phyloP scores from a whole-genome alignment of 805 yeast species.

The Candida boidinii region DNA sequence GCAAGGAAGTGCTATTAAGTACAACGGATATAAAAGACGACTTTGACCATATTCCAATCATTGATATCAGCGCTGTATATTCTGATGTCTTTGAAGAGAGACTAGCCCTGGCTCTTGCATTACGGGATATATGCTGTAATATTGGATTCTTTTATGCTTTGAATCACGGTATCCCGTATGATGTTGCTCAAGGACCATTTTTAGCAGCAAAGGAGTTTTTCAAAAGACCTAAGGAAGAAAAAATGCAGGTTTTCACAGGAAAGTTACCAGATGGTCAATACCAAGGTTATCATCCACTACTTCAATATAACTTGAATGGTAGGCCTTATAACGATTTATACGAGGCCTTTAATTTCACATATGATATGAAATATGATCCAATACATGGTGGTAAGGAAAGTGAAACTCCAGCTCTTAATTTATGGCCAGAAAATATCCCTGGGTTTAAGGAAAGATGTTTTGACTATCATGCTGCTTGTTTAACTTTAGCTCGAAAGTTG shows the following conservation, averaged over 20 bases:
- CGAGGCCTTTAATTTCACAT: constrained; percentile 22
- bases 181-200: constrained; percentile 4
- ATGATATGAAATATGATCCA: constrained; percentile 15
- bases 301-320: constrained; percentile 11
- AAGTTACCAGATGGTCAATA: constrained; percentile 13
- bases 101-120: no score
- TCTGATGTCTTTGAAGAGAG: no score
- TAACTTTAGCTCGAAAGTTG: constrained; percentile 18
- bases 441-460: constrained; percentile 11
- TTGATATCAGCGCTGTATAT: no score
- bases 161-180: constrained; percentile 16
- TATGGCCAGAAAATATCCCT: constrained; percentile 19
- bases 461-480: no score
- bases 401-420: constrained; percentile 7
- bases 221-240: constrained; percentile 14
- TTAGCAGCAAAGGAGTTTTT: constrained; percentile 8
- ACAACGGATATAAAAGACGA: no score
- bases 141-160: constrained; percentile 19
- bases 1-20: no score
- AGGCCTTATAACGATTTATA: constrained; percentile 13
- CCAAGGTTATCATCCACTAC: constrained; percentile 15
- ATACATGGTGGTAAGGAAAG: constrained; percentile 2
- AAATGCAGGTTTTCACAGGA: constrained; percentile 19
- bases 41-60: no score
- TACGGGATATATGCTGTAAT: constrained; percentile 11